Conservation (phyloP, 345 rosid genomes). For the Abelmoschus esculentus region DNA sequence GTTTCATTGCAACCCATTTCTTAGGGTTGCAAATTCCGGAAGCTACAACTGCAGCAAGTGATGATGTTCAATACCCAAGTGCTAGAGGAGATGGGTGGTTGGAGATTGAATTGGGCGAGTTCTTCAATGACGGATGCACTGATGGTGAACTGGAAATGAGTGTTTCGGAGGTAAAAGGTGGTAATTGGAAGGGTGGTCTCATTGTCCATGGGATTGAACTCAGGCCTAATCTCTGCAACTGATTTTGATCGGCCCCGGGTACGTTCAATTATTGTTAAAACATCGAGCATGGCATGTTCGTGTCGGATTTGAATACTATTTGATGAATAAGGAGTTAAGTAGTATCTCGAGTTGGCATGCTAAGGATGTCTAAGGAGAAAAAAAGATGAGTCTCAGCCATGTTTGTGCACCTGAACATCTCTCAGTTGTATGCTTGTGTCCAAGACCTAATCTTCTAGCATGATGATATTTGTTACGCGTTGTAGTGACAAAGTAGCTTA, state of each 20-base stretch:
- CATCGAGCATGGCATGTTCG: not conserved
- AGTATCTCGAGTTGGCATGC: not conserved
- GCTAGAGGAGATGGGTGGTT: slow-evolving; percentile 47
- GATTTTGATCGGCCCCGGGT: not conserved
- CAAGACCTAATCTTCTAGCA: not conserved
- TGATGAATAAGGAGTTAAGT: not conserved
- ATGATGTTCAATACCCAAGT: slow-evolving; percentile 9
- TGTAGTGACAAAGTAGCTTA: not conserved
- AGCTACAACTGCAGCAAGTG: not conserved
- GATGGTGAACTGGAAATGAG: slow-evolving; percentile 43
- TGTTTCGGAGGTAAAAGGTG: slow-evolving; percentile 31
- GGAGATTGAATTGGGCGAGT: slow-evolving; percentile 55
- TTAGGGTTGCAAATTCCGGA: not conserved
- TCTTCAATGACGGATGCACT: slow-evolving; percentile 16
- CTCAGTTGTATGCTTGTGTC: not conserved
- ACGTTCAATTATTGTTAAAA: not conserved
- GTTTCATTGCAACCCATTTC: too few relatives aligned
- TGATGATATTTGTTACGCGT: not conserved
- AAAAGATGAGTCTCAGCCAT: not conserved
- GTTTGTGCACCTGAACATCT: not conserved
- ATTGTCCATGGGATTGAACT: slow-evolving; percentile 50
- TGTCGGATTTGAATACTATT: not conserved
- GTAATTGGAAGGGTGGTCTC: slow-evolving; percentile 48
- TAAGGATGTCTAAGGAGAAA: not conserved
- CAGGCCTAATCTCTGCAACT: slow-evolving; percentile 26